Evolutionary conservation across 495 filamentous ascomycete genomes (phyloP).

Genomic region (Acidomyces sp.): DNA sequence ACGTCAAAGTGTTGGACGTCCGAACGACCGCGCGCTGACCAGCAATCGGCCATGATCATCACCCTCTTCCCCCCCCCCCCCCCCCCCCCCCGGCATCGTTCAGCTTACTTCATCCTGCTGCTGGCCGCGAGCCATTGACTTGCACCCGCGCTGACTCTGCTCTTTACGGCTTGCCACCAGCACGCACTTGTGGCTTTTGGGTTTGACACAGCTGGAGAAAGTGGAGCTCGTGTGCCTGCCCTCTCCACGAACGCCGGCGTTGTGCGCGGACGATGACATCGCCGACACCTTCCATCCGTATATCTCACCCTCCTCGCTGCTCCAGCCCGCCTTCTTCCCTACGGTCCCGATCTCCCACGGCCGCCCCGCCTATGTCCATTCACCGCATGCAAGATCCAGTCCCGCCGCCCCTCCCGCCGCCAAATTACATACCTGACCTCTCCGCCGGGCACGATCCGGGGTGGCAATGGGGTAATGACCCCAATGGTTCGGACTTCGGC

Average conservation of each 20-base stretch:
- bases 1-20: too few species aligned
- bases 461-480: conserved; percentile 44
- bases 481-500: conserved; percentile 15
- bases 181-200: neutral
- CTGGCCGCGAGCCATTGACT: neutral
- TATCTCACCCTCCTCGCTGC: conserved; percentile 14
- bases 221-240: neutral
- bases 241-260: neutral
- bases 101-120: conserved; percentile 4
- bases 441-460: conserved; percentile 45
- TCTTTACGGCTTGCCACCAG: neutral
- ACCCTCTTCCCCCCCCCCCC: too few species aligned
- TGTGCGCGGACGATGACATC: conserved; percentile 8
- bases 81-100: neutral
- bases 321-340: conserved; percentile 3
- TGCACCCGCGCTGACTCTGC: conserved; percentile 2
- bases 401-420: conserved; percentile 53
- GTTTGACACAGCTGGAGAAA: neutral
- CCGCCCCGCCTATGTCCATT: conserved; percentile 42
- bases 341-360: conserved; percentile 1
- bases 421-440: conserved; percentile 40
- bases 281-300: conserved; percentile 15
- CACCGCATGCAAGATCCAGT: conserved; percentile 35
- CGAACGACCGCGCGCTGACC: too few species aligned
- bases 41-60: too few species aligned